These are phyloP conservation scores for Eucalyptus cloeziana DNA, from an alignment of 345 rosid species.

Conservation along the genomic window DNA sequence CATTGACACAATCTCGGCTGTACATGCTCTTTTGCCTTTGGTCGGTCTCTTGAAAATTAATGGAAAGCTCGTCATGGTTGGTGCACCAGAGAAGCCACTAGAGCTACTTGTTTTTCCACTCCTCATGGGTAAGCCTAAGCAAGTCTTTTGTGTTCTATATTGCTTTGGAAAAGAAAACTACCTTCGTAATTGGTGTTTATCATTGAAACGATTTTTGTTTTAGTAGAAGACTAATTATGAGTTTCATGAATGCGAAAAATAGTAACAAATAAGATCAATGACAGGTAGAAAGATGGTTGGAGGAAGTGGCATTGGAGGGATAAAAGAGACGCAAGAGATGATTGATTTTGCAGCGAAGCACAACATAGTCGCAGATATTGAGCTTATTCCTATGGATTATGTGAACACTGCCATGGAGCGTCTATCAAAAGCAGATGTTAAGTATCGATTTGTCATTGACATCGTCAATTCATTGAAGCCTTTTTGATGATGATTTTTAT, in stretches of 20 bases:
- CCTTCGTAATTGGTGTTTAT: neutral
- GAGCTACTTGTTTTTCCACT: conserved; percentile 21
- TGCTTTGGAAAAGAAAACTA: neutral
- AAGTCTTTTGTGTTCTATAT: neutral
- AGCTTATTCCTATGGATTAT: conserved; percentile 6
- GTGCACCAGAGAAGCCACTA: conserved; percentile 30
- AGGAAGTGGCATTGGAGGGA: conserved; percentile 3
- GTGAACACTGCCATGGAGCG: conserved; percentile 8
- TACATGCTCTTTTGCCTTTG: conserved; percentile 26
- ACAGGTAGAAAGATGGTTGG: conserved; percentile 6
- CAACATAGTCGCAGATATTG: neutral
- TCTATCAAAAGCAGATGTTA: neutral
- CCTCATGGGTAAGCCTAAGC: conserved; percentile 7
- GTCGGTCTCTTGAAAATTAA: conserved; percentile 26
- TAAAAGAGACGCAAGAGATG: conserved; percentile 23
- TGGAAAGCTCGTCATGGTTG: conserved; percentile 41
- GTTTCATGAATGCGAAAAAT: neutral
- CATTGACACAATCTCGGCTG: neutral
- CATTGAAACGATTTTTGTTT: neutral
- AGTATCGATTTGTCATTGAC: conserved; percentile 13
- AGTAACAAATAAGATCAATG: neutral
- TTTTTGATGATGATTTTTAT: neutral
- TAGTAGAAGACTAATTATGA: neutral
- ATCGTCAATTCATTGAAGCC: neutral
- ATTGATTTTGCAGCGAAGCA: conserved; percentile 4